Evolutionary conservation across 2,329 filamentous ascomycete species (phyloP).

Genomic region (Moelleriella libera): DNA sequence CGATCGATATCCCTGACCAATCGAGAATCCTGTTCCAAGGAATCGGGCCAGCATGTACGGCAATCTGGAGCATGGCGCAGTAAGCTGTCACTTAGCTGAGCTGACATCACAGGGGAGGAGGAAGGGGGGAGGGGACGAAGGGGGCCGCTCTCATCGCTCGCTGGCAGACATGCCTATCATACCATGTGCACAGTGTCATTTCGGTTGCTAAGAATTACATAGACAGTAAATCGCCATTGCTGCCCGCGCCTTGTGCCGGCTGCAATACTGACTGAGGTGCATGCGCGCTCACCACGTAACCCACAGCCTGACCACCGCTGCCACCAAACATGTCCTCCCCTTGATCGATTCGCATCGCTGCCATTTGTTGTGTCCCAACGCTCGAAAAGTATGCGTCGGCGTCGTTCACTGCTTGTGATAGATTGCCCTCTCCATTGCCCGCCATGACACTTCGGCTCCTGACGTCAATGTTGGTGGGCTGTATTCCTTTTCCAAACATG

Average conservation of each 20-base stretch:
- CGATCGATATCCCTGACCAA: too few species aligned
- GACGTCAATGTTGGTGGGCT: constrained; percentile 35
- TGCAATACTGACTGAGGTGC: constrained; percentile 64
- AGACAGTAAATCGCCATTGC: constrained; percentile 59
- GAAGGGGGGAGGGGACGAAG: too few species aligned
- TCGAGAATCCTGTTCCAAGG: too few species aligned
- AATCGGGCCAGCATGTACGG: too few species aligned
- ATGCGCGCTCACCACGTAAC: constrained; percentile 70
- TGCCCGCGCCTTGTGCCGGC: constrained; percentile 46
- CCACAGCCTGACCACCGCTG: constrained; percentile 34
- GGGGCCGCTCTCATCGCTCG: too few species aligned
- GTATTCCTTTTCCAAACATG: constrained; percentile 38
- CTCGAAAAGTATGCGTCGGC: constrained; percentile 84
- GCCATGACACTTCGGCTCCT: constrained; percentile 17
- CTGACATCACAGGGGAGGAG: too few species aligned
- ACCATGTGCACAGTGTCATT: too few species aligned
- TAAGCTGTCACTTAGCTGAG: too few species aligned
- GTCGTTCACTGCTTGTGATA: constrained; percentile 63
- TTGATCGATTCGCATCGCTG: constrained; percentile 51
- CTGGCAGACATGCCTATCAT: too few species aligned
- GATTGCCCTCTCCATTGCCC: constrained; percentile 26
- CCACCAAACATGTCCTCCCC: constrained; percentile 50
- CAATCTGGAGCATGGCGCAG: too few species aligned
- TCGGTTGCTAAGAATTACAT: constrained; percentile 22
- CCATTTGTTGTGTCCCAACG: constrained; percentile 61